These are phyloP conservation scores for Haplosporangium sp. DNA, from an alignment of 371 early-diverging fungal species.

Conservation along the genomic window DNA sequence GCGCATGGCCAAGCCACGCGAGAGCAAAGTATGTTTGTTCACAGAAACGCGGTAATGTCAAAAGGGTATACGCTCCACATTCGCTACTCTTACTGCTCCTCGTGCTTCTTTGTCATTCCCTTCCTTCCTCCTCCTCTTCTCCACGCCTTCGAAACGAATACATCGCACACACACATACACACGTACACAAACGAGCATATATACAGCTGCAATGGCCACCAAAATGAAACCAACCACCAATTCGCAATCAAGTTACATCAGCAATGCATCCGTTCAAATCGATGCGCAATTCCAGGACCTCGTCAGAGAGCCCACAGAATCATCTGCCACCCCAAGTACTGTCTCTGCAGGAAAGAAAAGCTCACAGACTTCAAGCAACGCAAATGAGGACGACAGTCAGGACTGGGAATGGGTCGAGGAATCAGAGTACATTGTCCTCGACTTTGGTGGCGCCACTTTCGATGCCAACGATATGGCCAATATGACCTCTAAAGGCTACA, in stretches of 20 bases:
- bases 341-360: neutral
- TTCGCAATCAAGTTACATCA: constrained; percentile 9
- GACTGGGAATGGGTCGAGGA: constrained; percentile 55
- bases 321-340: neutral
- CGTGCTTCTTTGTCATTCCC: too few species aligned
- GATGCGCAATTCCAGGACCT: constrained; percentile 34
- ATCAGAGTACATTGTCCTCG: constrained; percentile 43
- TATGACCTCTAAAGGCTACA: constrained; percentile 15
- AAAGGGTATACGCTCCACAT: neutral
- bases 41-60: too few species aligned
- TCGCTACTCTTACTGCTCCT: neutral
- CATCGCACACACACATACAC: too few species aligned
- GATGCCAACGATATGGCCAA: constrained; percentile 28
- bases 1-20: constrained; percentile 8
- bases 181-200: neutral
- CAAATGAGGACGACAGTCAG: constrained; percentile 17
- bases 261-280: constrained; percentile 21
- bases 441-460: constrained; percentile 34
- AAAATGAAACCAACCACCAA: neutral
- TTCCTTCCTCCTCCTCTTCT: too few species aligned
- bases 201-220: neutral
- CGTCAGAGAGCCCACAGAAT: neutral
- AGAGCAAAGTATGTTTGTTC: too few species aligned
- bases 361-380: neutral
- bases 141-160: too few species aligned